Conservation (phyloP, 2,329 filamentous ascomycete genomes). For the Cladosporium colombiae region DNA sequence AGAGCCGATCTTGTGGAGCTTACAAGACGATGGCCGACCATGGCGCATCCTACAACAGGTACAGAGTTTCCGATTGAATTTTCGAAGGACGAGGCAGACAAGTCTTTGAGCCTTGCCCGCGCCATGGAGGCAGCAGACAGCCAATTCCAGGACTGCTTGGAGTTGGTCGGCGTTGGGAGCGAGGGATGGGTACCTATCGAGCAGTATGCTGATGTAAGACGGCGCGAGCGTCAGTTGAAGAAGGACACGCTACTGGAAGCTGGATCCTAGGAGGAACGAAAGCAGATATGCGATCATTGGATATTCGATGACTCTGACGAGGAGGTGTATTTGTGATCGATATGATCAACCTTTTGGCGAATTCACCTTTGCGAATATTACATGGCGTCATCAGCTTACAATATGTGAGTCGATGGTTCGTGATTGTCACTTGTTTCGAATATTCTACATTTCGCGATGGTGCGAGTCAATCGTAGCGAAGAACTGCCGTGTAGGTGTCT, state of each 20-base stretch:
- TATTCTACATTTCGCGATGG: background rate
- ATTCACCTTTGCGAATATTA: background rate
- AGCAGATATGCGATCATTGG: slow-evolving; percentile 25
- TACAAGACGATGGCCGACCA: no score
- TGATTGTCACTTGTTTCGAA: background rate
- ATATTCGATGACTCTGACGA: slow-evolving; percentile 22
- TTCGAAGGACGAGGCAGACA: no score
- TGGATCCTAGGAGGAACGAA: slow-evolving; percentile 26
- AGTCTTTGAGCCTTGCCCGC: no score
- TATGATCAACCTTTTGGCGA: no score
- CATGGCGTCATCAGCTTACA: no score
- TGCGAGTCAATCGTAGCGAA: background rate
- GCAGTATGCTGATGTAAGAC: slow-evolving; percentile 27
- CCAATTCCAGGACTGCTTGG: slow-evolving; percentile 29
- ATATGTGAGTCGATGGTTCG: background rate
- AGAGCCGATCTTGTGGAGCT: no score
- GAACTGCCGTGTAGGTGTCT: background rate
- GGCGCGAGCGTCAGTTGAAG: slow-evolving; percentile 29
- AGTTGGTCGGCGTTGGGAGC: slow-evolving; percentile 22
- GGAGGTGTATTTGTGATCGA: background rate
- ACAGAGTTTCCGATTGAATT: no score
- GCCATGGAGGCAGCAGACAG: slow-evolving; percentile 30
- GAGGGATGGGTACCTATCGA: slow-evolving; percentile 32
- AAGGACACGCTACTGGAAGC: slow-evolving; percentile 22
- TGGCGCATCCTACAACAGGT: no score